A percentile compares a stretch with the other conserved stretches of the same genome.
Evolutionary conservation across 2,329 filamentous ascomycete species (phyloP).

Genomic region (Tolypocladium amazonense): DNA sequence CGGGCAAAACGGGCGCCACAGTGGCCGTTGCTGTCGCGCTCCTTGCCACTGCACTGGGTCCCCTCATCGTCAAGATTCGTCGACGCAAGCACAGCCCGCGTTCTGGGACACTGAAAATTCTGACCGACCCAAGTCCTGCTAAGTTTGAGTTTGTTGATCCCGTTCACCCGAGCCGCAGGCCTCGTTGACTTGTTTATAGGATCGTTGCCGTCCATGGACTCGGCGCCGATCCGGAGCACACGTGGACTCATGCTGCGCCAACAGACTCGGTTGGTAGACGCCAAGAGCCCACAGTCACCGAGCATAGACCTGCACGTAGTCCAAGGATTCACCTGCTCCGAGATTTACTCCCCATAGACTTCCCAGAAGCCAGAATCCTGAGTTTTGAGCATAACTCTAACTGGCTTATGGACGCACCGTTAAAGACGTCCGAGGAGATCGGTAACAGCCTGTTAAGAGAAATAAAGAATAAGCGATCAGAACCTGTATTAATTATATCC

Average conservation of each 20-base stretch:
- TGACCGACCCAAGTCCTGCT: no score
- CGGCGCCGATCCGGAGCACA: constrained; percentile 7
- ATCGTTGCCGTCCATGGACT: constrained; percentile 12
- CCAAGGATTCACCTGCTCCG: constrained; percentile 5
- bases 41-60: no score
- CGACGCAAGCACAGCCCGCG: no score
- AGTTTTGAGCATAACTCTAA: constrained; percentile 10
- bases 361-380: constrained; percentile 9
- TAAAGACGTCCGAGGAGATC: constrained; percentile 8
- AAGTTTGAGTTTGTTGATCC: no score
- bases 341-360: constrained; percentile 6
- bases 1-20: no score
- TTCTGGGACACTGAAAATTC: no score
- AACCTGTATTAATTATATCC: background rate
- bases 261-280: no score
- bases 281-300: background rate
- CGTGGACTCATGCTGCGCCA: constrained; percentile 3
- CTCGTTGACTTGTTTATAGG: background rate
- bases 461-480: background rate
- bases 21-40: no score
- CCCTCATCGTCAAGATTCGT: no score
- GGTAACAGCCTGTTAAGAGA: constrained; percentile 3
- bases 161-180: no score
- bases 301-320: background rate
- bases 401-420: constrained; percentile 9